These are phyloP conservation scores for Suillus subaureus DNA, from an alignment of 768 basidiomycete species.

Conservation along the genomic window DNA sequence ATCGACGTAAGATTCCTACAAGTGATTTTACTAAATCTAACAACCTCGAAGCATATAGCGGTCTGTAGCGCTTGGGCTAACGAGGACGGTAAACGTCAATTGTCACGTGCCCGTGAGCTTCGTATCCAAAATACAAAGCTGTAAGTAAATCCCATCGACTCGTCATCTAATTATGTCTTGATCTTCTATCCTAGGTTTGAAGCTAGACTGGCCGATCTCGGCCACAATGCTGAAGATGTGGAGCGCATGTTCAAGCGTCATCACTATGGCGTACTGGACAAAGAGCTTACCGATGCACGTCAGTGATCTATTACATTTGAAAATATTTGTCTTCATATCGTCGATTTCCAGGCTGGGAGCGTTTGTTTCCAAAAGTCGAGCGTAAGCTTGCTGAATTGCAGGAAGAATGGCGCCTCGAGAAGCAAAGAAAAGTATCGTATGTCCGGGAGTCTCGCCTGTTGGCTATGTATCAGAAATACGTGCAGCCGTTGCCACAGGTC, in stretches of 20 bases:
- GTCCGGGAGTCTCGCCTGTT: not conserved
- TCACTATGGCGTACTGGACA: not conserved
- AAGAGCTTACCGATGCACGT: constrained; percentile 7
- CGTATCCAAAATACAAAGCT: not conserved
- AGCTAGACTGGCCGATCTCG: constrained; percentile 1
- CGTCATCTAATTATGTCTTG: not conserved
- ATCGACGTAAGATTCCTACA: not conserved
- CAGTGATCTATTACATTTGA: not conserved
- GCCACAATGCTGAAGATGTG: not conserved
- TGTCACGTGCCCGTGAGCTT: not conserved
- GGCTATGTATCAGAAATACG: not conserved
- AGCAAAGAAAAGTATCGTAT: not conserved
- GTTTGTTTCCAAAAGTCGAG: not conserved
- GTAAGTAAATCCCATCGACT: not conserved
- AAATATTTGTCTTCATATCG: too few relatives aligned
- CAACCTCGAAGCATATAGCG: not conserved
- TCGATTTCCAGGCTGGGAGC: constrained; percentile 2
- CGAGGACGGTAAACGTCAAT: not conserved
- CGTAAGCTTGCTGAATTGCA: not conserved
- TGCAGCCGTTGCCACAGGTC: not conserved
- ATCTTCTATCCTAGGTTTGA: not conserved
- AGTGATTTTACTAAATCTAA: not conserved
- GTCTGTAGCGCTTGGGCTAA: not conserved
- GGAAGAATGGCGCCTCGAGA: not conserved
- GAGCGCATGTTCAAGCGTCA: not conserved